A percentile compares a stretch with the other conserved stretches of the same genome.
phyloP scores from a whole-genome alignment of 78 protist species.

The Guillardia theta region DNA sequence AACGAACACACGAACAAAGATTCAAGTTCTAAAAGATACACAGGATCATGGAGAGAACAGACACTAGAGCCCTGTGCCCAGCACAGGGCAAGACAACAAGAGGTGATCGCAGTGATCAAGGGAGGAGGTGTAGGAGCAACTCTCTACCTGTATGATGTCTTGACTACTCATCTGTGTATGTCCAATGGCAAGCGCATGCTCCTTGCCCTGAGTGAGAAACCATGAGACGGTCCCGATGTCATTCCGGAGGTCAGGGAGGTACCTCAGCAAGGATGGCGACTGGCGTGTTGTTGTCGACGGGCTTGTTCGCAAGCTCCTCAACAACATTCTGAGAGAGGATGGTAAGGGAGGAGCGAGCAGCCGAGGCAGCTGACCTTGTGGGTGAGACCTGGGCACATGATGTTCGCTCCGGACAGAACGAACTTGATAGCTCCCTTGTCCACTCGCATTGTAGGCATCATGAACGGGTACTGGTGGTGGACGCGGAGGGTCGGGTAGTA shows the following conservation, averaged over 20 bases:
- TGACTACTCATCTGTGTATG: background rate
- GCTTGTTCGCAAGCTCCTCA: background rate
- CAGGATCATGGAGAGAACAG: too few relatives aligned
- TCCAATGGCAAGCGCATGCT: background rate
- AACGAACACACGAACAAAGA: too few relatives aligned
- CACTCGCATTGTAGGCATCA: slow-evolving; percentile 48
- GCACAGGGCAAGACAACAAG: too few relatives aligned
- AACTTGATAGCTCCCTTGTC: slow-evolving; percentile 55
- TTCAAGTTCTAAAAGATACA: too few relatives aligned
- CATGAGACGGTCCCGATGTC: too few relatives aligned
- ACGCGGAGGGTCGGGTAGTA: slow-evolving; percentile 70
- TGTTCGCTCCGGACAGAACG: slow-evolving; percentile 69
- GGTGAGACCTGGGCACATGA: slow-evolving; percentile 85
- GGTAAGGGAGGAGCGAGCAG: background rate
- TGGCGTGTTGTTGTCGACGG: background rate
- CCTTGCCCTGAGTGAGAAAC: background rate
- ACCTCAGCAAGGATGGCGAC: background rate
- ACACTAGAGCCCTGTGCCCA: too few relatives aligned
- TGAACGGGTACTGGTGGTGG: slow-evolving; percentile 56
- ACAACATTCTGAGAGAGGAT: background rate
- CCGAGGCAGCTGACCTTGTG: background rate
- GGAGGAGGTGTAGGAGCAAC: too few relatives aligned
- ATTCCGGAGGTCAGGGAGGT: background rate
- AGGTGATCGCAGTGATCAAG: too few relatives aligned
- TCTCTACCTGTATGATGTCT: background rate